Conservation (phyloP, 768 basidiomycete genomes). For the Zangia roseola region DNA sequence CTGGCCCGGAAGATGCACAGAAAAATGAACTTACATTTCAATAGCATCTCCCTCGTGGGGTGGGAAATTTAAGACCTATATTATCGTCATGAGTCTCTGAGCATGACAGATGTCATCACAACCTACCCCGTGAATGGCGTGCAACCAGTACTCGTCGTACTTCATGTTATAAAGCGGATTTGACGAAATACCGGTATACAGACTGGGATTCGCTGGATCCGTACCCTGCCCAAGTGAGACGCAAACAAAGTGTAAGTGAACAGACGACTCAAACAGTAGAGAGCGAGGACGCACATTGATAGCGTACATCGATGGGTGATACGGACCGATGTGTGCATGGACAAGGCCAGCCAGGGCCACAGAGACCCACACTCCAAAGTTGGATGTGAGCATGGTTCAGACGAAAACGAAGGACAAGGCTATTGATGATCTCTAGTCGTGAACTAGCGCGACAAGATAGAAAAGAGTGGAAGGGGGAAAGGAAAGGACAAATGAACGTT, state of each 20-base stretch:
- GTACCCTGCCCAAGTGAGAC: conserved; percentile 4
- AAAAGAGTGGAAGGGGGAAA: neutral
- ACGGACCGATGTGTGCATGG: conserved; percentile 3
- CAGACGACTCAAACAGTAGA: neutral
- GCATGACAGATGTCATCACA: neutral
- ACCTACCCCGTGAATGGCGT: neutral
- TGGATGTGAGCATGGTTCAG: conserved; percentile 1
- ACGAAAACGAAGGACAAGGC: neutral
- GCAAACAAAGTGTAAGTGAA: neutral
- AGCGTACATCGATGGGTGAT: neutral
- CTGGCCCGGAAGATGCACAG: neutral
- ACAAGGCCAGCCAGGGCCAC: conserved; percentile 12
- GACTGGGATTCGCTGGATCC: neutral
- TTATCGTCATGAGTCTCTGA: neutral
- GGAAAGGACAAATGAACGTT: neutral
- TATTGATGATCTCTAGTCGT: neutral
- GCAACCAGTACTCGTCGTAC: conserved; percentile 5
- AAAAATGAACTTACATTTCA: conserved; percentile 8
- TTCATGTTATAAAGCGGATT: neutral
- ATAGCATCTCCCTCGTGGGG: neutral
- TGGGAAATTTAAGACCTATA: conserved; percentile 1
- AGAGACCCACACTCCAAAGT: conserved; percentile 1
- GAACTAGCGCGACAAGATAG: conserved; percentile 8
- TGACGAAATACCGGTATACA: no score
- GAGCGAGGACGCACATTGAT: conserved; percentile 2